Percentiles rank a stretch among this genome's conserved stretches.
Evolutionary conservation across 2,329 filamentous ascomycete species (phyloP).

Genomic region (Fusarium sp.): DNA sequence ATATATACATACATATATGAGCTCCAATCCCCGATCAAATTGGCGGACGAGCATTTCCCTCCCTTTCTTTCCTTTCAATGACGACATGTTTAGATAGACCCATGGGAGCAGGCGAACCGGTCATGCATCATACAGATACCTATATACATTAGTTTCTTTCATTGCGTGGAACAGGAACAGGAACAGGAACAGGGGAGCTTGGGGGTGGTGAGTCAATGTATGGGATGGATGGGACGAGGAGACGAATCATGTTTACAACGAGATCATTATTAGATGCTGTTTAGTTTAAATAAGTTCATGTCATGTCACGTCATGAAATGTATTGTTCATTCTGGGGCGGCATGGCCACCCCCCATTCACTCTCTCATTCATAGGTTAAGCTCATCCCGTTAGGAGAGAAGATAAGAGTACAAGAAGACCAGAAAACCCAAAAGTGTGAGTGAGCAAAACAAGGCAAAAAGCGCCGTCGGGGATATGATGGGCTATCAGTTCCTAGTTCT

Average conservation of each 20-base stretch:
- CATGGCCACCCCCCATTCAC: background rate
- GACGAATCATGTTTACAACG: slow-evolving; percentile 3
- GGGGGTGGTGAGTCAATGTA: background rate
- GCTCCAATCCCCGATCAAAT: background rate
- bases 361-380: background rate
- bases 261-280: background rate
- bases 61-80: slow-evolving; percentile 5
- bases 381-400: background rate
- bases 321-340: background rate
- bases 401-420: slow-evolving; percentile 13
- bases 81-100: slow-evolving; percentile 16
- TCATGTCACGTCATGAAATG: background rate
- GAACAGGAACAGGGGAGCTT: background rate
- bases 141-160: slow-evolving; percentile 8
- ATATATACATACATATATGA: background rate
- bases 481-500: slow-evolving; percentile 9
- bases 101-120: slow-evolving; percentile 26
- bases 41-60: background rate
- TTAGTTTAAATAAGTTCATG: background rate
- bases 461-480: background rate
- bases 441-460: background rate
- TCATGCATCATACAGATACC: slow-evolving; percentile 26
- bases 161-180: background rate
- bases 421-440: background rate
- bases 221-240: background rate